A percentile compares a stretch with the other conserved stretches of the same genome.
Evolutionary conservation across 768 basidiomycete genomes (phyloP).

Genomic region (Gautieria morchelliformis): DNA sequence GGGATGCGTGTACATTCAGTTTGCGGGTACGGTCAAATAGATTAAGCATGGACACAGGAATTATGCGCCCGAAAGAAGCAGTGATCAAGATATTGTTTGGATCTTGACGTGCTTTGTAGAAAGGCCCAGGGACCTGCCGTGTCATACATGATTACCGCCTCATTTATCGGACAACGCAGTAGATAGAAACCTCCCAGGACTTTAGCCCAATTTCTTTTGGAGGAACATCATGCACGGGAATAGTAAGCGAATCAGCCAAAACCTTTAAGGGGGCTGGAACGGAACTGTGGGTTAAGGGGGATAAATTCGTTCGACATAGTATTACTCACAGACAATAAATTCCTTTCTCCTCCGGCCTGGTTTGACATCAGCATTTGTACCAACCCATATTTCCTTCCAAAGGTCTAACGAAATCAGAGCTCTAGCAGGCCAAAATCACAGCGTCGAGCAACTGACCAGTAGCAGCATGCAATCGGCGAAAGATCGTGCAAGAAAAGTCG

Average conservation of each 20-base stretch:
- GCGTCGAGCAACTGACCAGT: constrained; percentile 36
- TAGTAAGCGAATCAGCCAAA: constrained; percentile 40
- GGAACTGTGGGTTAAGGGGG: not conserved
- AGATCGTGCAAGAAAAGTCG: constrained; percentile 71
- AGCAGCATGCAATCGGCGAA: constrained; percentile 53
- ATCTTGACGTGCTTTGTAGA: constrained; percentile 20
- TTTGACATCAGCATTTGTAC: constrained; percentile 61
- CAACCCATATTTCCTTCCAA: constrained; percentile 59
- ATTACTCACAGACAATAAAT: constrained; percentile 44
- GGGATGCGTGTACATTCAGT: constrained; percentile 85
- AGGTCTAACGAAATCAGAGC: constrained; percentile 42
- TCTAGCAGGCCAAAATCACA: not conserved
- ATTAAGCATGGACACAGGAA: constrained; percentile 50
- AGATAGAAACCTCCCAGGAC: constrained; percentile 44
- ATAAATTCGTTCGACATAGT: not conserved
- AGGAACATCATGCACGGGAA: constrained; percentile 58
- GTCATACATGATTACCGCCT: constrained; percentile 22
- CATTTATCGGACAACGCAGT: not conserved
- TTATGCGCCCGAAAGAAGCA: constrained; percentile 85
- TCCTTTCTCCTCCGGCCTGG: constrained; percentile 52
- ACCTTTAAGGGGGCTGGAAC: constrained; percentile 59
- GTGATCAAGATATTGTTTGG: constrained; percentile 60
- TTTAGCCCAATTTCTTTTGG: constrained; percentile 48
- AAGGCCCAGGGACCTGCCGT: constrained; percentile 27
- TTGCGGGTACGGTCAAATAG: constrained; percentile 49